These are phyloP conservation scores for Aplosporella prunicola DNA, from an alignment of 2,329 filamentous ascomycete genomes.

Conservation along the genomic window DNA sequence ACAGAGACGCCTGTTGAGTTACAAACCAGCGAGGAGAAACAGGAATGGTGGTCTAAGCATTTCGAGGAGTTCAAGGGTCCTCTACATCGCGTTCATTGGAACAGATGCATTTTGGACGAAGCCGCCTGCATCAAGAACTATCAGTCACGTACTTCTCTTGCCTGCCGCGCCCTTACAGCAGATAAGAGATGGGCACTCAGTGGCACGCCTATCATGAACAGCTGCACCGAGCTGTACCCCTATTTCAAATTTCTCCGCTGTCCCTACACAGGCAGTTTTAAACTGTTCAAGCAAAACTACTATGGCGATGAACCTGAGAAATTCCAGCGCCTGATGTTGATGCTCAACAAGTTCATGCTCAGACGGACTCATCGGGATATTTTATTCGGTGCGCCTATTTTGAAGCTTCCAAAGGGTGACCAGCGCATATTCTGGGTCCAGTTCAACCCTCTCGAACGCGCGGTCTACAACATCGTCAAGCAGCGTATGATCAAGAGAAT, in stretches of 20 bases:
- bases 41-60: slow-evolving; percentile 27
- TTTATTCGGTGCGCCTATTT: slow-evolving; percentile 45
- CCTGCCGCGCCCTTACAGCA: slow-evolving; percentile 34
- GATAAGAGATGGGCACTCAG: slow-evolving; percentile 34
- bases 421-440: slow-evolving; percentile 35
- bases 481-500: slow-evolving; percentile 34
- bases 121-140: slow-evolving; percentile 48
- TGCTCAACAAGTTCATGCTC: slow-evolving; percentile 41
- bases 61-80: slow-evolving; percentile 23
- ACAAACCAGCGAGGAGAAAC: slow-evolving; percentile 29
- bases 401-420: slow-evolving; percentile 43
- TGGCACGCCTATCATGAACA: slow-evolving; percentile 15
- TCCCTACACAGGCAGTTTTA: slow-evolving; percentile 30
- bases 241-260: slow-evolving; percentile 39
- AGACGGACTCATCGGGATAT: slow-evolving; percentile 46
- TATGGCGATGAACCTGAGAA: slow-evolving; percentile 22
- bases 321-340: slow-evolving; percentile 26
- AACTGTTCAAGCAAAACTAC: slow-evolving; percentile 38
- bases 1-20: slow-evolving; percentile 27
- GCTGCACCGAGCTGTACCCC: slow-evolving; percentile 23
- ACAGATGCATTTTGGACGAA: slow-evolving; percentile 49
- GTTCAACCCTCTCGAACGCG: slow-evolving; percentile 44
- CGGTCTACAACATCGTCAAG: slow-evolving; percentile 45
- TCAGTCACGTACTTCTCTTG: slow-evolving; percentile 31
- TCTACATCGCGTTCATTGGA: slow-evolving; percentile 26